Evolutionary conservation across 1,284 basidiomycete species (phyloP).

Genomic region (Ganoderma sinense): DNA sequence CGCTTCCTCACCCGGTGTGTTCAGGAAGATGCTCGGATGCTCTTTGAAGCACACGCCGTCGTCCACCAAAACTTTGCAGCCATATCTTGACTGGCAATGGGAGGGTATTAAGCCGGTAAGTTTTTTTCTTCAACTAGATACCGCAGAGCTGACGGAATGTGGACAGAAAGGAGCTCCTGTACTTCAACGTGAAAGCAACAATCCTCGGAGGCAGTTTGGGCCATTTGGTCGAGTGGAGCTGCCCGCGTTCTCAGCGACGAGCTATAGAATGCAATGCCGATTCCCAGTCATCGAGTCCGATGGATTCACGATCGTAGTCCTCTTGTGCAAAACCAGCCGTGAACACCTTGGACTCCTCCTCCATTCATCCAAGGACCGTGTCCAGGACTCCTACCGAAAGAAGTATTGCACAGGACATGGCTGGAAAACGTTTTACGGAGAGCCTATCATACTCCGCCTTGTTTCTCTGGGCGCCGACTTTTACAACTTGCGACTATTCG

Average conservation of each 20-base stretch:
- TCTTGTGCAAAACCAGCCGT: not conserved
- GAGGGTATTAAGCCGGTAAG: not conserved
- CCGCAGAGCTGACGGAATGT: not conserved
- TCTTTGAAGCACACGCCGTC: not conserved
- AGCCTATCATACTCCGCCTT: no score
- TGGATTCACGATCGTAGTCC: constrained; percentile 4
- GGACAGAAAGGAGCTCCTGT: not conserved
- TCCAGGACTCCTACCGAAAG: not conserved
- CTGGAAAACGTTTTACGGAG: no score
- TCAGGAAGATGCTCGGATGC: not conserved
- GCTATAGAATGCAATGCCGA: constrained; percentile 6
- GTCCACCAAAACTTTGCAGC: not conserved
- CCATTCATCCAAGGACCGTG: not conserved
- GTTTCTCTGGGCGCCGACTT: no score
- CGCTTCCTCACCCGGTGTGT: not conserved
- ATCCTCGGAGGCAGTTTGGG: not conserved
- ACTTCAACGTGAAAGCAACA: not conserved
- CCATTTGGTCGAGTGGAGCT: constrained; percentile 11
- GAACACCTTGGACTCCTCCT: constrained; percentile 11
- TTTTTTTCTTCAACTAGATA: not conserved
- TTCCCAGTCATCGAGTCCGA: constrained; percentile 7
- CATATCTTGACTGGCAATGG: constrained; percentile 12
- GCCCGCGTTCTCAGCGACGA: not conserved
- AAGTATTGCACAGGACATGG: not conserved
- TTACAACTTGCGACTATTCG: no score